These are phyloP conservation scores for Plasmodium knowlesi DNA, from an alignment of 169 alveolate species.

Conservation along the genomic window DNA sequence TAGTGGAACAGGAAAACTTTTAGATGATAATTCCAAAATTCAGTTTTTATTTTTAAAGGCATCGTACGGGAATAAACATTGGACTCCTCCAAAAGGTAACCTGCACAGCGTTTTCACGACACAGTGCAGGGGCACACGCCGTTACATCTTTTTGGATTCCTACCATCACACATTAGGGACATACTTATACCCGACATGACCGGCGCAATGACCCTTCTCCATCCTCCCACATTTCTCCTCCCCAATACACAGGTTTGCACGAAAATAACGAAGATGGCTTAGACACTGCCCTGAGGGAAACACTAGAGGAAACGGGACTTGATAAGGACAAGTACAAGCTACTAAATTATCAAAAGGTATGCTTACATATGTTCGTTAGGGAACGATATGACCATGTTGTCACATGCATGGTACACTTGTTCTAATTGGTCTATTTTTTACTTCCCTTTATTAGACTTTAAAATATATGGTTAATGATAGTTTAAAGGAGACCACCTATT, in stretches of 20 bases:
- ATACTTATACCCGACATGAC: not conserved
- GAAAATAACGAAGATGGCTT: constrained; percentile 77
- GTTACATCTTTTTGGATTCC: not conserved
- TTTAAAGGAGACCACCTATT: constrained; percentile 81
- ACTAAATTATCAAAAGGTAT: constrained; percentile 75
- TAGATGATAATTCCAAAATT: not conserved
- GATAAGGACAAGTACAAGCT: constrained; percentile 69
- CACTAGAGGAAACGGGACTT: constrained; percentile 83
- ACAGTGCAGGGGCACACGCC: not conserved
- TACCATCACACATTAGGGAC: not conserved
- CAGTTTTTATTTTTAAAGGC: constrained; percentile 82
- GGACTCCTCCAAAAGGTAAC: constrained; percentile 87
- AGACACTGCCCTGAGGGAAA: constrained; percentile 84
- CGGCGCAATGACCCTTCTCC: not conserved
- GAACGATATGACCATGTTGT: not conserved
- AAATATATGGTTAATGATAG: constrained; percentile 77
- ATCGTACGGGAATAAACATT: constrained; percentile 81
- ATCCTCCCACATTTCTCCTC: not conserved
- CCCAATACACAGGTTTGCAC: constrained; percentile 75
- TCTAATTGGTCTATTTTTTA: not conserved
- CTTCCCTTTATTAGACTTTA: constrained; percentile 52
- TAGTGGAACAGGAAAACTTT: not conserved
- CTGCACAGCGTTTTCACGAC: not conserved
- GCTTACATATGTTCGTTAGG: not conserved
- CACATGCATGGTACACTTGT: not conserved